These are phyloP conservation scores for Pouteria glomerata DNA, from an alignment of 148 eudicot species.

Conservation along the genomic window DNA sequence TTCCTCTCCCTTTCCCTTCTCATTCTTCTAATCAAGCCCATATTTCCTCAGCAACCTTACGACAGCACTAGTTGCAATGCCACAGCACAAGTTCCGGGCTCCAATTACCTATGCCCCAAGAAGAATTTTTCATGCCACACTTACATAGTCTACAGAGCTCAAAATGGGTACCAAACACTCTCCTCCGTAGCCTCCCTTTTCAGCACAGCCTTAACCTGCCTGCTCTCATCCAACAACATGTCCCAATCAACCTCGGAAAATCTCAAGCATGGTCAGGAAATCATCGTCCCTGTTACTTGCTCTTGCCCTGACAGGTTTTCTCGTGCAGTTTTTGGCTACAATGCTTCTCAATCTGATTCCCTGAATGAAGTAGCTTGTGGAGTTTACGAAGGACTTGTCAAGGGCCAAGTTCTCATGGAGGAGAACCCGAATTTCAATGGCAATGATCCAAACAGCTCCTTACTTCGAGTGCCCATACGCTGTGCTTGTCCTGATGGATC, in stretches of 20 bases:
- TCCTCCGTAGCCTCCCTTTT: conserved; percentile 13
- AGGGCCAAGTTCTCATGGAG: conserved; percentile 14
- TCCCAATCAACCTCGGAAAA: not conserved
- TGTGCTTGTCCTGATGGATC: conserved; percentile 23
- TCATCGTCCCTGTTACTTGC: conserved; percentile 22
- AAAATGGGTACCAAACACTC: conserved; percentile 4
- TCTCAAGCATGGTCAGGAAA: conserved; percentile 16
- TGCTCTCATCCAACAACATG: conserved; percentile 4
- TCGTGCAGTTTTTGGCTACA: conserved; percentile 7
- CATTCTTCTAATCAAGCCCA: not conserved
- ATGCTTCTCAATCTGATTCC: not conserved
- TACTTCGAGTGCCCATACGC: conserved; percentile 20
- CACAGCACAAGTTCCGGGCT: conserved; percentile 9
- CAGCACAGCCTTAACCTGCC: not conserved
- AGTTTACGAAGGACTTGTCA: conserved; percentile 24
- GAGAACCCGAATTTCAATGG: conserved; percentile 3
- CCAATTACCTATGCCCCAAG: conserved; percentile 21
- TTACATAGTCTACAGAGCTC: conserved; percentile 19
- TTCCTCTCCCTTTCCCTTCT: not conserved
- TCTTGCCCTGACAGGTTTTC: conserved; percentile 19
- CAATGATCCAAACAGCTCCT: not conserved
- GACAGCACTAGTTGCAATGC: conserved; percentile 17
- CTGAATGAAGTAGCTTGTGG: conserved; percentile 17
- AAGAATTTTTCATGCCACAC: conserved; percentile 4
- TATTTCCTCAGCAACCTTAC: conserved; percentile 14